Evolutionary conservation across 768 basidiomycete genomes (phyloP).

Genomic region (Trametes gibbosa): DNA sequence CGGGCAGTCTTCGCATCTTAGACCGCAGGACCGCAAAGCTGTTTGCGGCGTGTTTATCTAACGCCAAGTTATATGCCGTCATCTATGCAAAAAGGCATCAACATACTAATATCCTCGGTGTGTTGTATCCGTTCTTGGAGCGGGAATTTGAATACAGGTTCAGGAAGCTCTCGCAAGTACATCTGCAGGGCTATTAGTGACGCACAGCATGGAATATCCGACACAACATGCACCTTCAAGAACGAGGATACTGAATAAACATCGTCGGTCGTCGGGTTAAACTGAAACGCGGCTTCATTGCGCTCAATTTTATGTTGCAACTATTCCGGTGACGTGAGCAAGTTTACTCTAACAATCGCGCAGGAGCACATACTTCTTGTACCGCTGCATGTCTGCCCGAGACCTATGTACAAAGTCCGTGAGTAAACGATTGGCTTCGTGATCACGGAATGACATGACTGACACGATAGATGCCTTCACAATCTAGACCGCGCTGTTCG

Average conservation of each 20-base stretch:
- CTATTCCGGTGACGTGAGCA: slow-evolving; percentile 35
- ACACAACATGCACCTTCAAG: slow-evolving; percentile 76
- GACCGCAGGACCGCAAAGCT: slow-evolving; percentile 78
- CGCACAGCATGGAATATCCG: too few species aligned
- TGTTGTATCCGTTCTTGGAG: slow-evolving; percentile 80
- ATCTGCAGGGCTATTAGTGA: neutral
- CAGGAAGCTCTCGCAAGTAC: slow-evolving; percentile 81
- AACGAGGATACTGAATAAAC: slow-evolving; percentile 81
- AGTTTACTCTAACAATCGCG: neutral
- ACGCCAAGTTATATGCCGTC: neutral
- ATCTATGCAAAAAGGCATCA: neutral
- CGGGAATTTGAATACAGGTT: slow-evolving; percentile 82
- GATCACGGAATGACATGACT: slow-evolving; percentile 19
- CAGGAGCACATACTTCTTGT: slow-evolving; percentile 57
- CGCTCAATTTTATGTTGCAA: slow-evolving; percentile 85
- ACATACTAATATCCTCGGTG: slow-evolving; percentile 69
- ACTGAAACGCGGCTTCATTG: slow-evolving; percentile 73
- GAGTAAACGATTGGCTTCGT: neutral
- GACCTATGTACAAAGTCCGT: slow-evolving; percentile 42
- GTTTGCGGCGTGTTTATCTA: slow-evolving; percentile 70
- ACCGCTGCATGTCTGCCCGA: slow-evolving; percentile 84
- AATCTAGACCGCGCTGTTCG: slow-evolving; percentile 72
- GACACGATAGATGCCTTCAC: slow-evolving; percentile 81
- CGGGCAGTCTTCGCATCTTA: slow-evolving; percentile 80
- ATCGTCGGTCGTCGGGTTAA: slow-evolving; percentile 71